Evolutionary conservation across 2,329 filamentous ascomycete species (phyloP), one percentile per base, ranked within the genome.

Genomic region (Stagonosporopsis chrysanthemi): DNA sequence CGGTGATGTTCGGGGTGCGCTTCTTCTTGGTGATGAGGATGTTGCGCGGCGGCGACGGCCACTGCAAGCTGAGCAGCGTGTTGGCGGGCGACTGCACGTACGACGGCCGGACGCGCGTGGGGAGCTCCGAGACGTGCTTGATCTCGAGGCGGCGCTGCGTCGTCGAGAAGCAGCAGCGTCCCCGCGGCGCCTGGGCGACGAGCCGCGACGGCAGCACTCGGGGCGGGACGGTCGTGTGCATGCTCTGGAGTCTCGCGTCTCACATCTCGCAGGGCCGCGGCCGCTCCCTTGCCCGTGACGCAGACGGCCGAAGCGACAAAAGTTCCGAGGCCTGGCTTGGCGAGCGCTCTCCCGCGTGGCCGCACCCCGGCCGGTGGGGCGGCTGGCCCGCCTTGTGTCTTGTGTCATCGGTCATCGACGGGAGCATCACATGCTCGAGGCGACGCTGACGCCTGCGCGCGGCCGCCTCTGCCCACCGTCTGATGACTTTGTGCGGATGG

Each of bases 21-120:
- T 86, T 82, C 72, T 91, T 91, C 73, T 88, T 88, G 42, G 90
- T 84, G 53, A 91, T 77, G 56, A 91, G 80, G 50, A 91, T 79
- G 65, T 90, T 91, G 48, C 86, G 84, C 2, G 87, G 88, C 33
- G 88, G 87, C 15, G 82, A 80, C 5, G 87, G 86, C 88, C 88
- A 91, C 77, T 85, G 82, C 33, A 90, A 79, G 60, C 84, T 85
- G 35, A 90, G 81, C 2, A 90, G 81, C 57, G 88, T 86, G 68
- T 84, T 84, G 26, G 80, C 77, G 26, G 76, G 79, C 17, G 80
- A 85, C 71, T 87, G 86, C 85, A 71, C 38, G 65, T 76, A 78
- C 19, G 69, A 67, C 2, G 76, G 74, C 36, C 45, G 65, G 26
- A 68, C 70, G 52, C 75, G 73, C 50, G 66, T 35, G 39, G 75